These are phyloP conservation scores for Petunia axillaris DNA, from an alignment of 257 asterid species.

Conservation along the genomic window DNA sequence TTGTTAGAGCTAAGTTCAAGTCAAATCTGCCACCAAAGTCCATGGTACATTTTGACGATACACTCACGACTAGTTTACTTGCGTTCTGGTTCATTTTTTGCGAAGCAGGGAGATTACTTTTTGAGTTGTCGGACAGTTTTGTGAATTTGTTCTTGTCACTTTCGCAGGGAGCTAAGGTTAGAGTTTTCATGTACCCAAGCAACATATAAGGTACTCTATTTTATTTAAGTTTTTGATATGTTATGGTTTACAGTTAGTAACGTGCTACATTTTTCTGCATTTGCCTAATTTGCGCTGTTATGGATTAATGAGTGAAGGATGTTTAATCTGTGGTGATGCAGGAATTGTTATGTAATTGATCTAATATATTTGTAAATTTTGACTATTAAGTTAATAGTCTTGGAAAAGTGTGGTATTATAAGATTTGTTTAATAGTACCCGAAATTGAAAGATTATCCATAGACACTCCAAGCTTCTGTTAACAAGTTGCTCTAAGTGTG, in stretches of 20 bases:
- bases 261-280: neutral
- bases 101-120: too few relatives aligned
- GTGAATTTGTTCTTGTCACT: neutral
- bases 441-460: neutral
- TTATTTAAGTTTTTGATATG: neutral
- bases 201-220: conserved; percentile 47
- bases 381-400: neutral
- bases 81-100: neutral
- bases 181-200: conserved; percentile 40
- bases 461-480: neutral
- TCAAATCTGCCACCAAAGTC: conserved; percentile 28
- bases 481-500: neutral
- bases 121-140: neutral
- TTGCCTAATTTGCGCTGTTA: neutral
- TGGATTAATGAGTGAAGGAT: neutral
- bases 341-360: neutral
- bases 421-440: neutral
- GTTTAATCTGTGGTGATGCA: neutral
- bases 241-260: neutral
- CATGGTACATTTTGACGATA: conserved; percentile 24
- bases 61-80: neutral
- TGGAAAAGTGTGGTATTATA: neutral
- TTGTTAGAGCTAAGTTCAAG: conserved; percentile 27
- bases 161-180: conserved; percentile 41
- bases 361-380: neutral